Evolutionary conservation across 2,329 filamentous ascomycete genomes (phyloP), one percentile per base, ranked within the genome.

Genomic region (Ophiostoma sp.): DNA sequence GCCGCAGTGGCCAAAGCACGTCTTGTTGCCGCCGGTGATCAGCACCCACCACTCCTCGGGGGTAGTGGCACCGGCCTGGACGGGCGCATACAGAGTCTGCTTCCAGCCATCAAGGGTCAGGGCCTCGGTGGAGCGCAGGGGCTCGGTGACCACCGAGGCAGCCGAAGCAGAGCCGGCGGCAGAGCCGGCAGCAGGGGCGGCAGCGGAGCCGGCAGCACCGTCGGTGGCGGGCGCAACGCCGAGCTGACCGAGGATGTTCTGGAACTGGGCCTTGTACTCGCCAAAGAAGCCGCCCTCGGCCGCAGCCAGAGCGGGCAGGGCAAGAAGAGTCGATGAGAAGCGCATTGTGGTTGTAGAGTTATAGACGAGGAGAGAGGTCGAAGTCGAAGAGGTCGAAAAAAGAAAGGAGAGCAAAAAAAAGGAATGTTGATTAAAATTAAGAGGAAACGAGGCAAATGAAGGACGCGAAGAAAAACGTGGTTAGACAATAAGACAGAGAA

Each of bases 41-140:
- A 91, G 84, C 72, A 94, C 82, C 83, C 90, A 89, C 90, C 90
- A 93, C 80, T 93, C 89, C 79, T 90, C 89, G 5, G 90, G 89
- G 8, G 80, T 84, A 13, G 86, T 85, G 72, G 85, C 84, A 36
- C 80, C 86, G 10, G 86, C 79, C 72, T 86, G 82, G 71, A 90
- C 86, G 39, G 87, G 85, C 68, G 82, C 81, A 76, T 86, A 88
- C 72, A 94, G 82, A 2, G 88, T 86, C 35, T 89, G 80, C 78
- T 89, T 86, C 90, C 90, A 92, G 83, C 89, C 90, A 73, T 88
- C 81, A 71, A 92, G 82, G 5, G 87, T 89, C 75, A 94, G 20
- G 11, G 23, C 2, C 8, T 15, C 20, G 17, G 65, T 67, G 48
- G 68, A 6, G 36, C 39, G 68, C 54, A 69, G 54, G 15, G 44